Evolutionary conservation across 345 rosid genomes (phyloP).

Genomic region (Lumnitzera racemosa): DNA sequence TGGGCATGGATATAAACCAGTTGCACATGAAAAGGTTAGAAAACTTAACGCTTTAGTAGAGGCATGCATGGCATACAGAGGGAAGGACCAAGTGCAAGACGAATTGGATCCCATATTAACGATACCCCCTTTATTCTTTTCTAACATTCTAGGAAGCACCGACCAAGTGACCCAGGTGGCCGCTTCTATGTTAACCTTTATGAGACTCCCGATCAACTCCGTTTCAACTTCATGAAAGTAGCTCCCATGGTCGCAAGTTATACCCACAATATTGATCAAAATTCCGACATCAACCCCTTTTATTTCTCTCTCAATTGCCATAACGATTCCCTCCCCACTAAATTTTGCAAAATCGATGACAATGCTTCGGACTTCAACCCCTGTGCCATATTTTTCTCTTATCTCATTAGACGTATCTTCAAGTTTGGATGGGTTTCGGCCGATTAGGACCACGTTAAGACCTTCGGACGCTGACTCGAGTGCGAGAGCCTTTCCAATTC

Average conservation of each 20-base stretch:
- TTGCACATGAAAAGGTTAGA: no score
- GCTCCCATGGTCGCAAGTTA: constrained; percentile 17
- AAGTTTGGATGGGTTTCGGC: constrained; percentile 32
- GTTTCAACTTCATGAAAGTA: constrained; percentile 33
- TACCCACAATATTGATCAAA: constrained; percentile 32
- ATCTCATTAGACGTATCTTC: constrained; percentile 18
- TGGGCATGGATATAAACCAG: no score
- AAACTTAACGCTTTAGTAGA: constrained; percentile 39
- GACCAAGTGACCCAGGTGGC: constrained; percentile 27
- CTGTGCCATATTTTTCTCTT: neutral
- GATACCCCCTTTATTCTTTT: constrained; percentile 41
- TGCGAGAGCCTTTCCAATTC: constrained; percentile 40
- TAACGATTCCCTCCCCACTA: constrained; percentile 18
- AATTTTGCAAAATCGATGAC: constrained; percentile 23
- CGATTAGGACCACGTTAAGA: constrained; percentile 30
- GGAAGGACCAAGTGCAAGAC: constrained; percentile 19
- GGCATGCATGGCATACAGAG: constrained; percentile 25
- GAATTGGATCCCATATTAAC: constrained; percentile 46
- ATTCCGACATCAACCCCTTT: constrained; percentile 37
- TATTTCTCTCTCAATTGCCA: constrained; percentile 8
- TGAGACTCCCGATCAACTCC: constrained; percentile 20
- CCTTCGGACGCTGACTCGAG: constrained; percentile 32
- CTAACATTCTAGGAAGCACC: constrained; percentile 32
- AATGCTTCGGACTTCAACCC: constrained; percentile 10
- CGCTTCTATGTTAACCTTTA: constrained; percentile 35